These are phyloP conservation scores for Jatropha multifida DNA, from an alignment of 441 rosid genomes.

Conservation along the genomic window DNA sequence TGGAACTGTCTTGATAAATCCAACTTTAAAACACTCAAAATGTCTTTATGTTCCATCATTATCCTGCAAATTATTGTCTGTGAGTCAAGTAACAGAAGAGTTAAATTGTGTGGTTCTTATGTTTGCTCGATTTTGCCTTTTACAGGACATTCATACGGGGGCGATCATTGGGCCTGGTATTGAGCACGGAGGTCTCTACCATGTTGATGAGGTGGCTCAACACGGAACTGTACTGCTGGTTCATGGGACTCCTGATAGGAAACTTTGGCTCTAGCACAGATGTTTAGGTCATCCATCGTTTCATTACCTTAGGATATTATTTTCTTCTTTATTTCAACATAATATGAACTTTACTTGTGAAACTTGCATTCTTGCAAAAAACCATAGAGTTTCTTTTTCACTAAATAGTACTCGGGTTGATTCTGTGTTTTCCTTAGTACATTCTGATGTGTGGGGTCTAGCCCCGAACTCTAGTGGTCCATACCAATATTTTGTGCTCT, in stretches of 20 bases:
- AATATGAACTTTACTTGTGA: not conserved
- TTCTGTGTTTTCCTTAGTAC: not conserved
- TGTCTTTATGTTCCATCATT: not conserved
- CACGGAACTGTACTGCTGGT: not conserved
- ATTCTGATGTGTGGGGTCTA: slow-evolving; percentile 3
- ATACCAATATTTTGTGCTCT: not conserved
- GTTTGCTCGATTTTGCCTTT: not conserved
- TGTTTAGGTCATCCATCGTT: not conserved
- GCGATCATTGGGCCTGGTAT: too few species aligned
- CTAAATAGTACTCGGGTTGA: not conserved
- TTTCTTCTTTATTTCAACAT: not conserved
- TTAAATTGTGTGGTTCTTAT: not conserved
- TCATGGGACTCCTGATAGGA: not conserved
- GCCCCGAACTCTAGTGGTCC: not conserved
- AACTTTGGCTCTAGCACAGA: not conserved
- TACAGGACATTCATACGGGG: too few species aligned
- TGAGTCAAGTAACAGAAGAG: not conserved
- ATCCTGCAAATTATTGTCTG: not conserved
- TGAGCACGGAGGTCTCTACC: not conserved
- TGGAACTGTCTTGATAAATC: too few species aligned
- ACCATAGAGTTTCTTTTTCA: not conserved
- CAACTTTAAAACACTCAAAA: too few species aligned
- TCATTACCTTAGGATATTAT: not conserved
- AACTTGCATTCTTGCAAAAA: not conserved
- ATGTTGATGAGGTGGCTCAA: not conserved